These are phyloP conservation scores for Babjeviella inositovora DNA, from an alignment of 805 yeast genomes.

Conservation along the genomic window DNA sequence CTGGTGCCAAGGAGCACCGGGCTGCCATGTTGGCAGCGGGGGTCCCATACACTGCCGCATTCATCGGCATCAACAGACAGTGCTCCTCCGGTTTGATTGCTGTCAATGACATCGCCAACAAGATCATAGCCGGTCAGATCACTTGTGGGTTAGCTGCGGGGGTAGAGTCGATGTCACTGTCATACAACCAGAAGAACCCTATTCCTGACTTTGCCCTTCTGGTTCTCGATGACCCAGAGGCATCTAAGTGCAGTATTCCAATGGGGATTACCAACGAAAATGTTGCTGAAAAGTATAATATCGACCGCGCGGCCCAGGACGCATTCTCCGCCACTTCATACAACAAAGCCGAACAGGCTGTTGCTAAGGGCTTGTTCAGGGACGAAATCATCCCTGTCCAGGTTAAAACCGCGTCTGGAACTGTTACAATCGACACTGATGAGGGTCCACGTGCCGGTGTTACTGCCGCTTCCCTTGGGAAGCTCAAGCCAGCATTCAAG, in stretches of 20 bases:
- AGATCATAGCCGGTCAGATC: constrained; percentile 77
- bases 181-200: no score
- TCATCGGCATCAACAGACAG: constrained; percentile 79
- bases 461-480: constrained; percentile 58
- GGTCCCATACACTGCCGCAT: constrained; percentile 65
- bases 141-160: constrained; percentile 86
- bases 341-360: constrained; percentile 70
- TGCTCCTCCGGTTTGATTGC: constrained; percentile 93
- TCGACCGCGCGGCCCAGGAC: constrained; percentile 66
- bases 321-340: constrained; percentile 79
- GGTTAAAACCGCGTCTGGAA: no score
- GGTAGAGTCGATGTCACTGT: constrained; percentile 91
- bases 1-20: constrained; percentile 91
- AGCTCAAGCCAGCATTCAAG: constrained; percentile 76
- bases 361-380: constrained; percentile 55
- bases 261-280: constrained; percentile 97
- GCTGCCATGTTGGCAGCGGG: constrained; percentile 90
- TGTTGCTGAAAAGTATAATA: constrained; percentile 50
- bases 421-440: constrained; percentile 40
- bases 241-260: constrained; percentile 74
- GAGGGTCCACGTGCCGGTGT: constrained; percentile 89
- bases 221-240: constrained; percentile 28
- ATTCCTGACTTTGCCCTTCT: constrained; percentile 48
- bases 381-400: constrained; percentile 81
- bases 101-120: constrained; percentile 77